phyloP scores from a whole-genome alignment of 164 flowering plant species.

The Cinnamomum chago region DNA sequence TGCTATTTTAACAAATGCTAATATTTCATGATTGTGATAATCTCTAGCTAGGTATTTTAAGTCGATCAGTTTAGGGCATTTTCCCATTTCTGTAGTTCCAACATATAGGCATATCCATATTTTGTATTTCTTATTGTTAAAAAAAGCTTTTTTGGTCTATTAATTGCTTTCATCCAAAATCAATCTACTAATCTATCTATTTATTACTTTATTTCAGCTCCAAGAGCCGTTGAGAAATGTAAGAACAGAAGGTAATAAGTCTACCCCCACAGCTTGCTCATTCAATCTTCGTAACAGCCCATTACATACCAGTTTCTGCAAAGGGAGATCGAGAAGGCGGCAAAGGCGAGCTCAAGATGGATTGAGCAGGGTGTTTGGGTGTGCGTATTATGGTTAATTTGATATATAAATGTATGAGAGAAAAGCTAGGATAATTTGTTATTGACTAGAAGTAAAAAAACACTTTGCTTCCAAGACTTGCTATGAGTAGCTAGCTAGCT shows the following conservation, averaged over 20 bases:
- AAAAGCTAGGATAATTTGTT: background rate
- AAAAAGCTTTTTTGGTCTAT: background rate
- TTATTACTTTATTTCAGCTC: constrained; percentile 44
- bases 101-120: background rate
- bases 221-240: constrained; percentile 72
- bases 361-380: constrained; percentile 29
- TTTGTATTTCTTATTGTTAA: background rate
- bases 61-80: no score
- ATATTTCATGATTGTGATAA: background rate
- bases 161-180: background rate
- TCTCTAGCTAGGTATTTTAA: no score
- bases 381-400: constrained; percentile 5
- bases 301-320: constrained; percentile 2
- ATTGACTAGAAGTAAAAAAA: background rate
- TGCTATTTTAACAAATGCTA: background rate
- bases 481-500: background rate
- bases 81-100: no score
- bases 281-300: constrained; percentile 3
- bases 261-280: constrained; percentile 12
- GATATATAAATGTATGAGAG: background rate
- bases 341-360: constrained; percentile 21
- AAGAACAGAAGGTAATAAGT: constrained; percentile 56
- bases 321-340: background rate
- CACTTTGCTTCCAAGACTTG: background rate
- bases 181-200: background rate